Conservation (phyloP, 192 early-diverging fungal genomes). For the Coemansia brasiliensis region DNA sequence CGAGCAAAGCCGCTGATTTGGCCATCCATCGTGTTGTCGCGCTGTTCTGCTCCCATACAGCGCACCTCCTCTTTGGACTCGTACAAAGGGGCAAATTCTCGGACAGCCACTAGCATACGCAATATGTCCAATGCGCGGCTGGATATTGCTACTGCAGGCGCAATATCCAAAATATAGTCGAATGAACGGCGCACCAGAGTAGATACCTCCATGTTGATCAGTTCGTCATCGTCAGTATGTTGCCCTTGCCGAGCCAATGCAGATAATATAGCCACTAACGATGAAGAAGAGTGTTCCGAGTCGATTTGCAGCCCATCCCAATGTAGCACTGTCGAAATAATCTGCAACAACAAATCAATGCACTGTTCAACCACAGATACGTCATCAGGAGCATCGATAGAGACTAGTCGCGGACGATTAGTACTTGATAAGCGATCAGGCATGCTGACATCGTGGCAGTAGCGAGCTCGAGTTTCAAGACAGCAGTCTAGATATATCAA, state of each 20-base stretch:
- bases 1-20: slow-evolving; percentile 29
- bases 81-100: slow-evolving; percentile 14
- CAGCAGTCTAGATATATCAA: slow-evolving; percentile 33
- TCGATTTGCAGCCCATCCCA: slow-evolving; percentile 47
- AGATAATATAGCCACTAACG: slow-evolving; percentile 18
- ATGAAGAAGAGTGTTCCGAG: neutral
- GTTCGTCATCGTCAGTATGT: slow-evolving; percentile 27
- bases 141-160: slow-evolving; percentile 14
- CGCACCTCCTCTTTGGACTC: slow-evolving; percentile 12
- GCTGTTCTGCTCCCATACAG: slow-evolving; percentile 15
- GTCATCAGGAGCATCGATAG: slow-evolving; percentile 16
- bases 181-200: slow-evolving; percentile 41
- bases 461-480: slow-evolving; percentile 18
- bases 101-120: slow-evolving; percentile 35
- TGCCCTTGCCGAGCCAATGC: slow-evolving; percentile 29
- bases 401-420: neutral
- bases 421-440: neutral
- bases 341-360: slow-evolving; percentile 35
- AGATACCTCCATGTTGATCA: slow-evolving; percentile 6
- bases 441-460: slow-evolving; percentile 20
- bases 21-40: slow-evolving; percentile 41
- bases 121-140: slow-evolving; percentile 15
- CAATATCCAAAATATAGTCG: slow-evolving; percentile 27
- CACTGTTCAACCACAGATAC: slow-evolving; percentile 19
- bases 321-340: slow-evolving; percentile 18